phyloP scores from a whole-genome alignment of 768 basidiomycete genomes.

The Leucogyrophana mollusca region DNA sequence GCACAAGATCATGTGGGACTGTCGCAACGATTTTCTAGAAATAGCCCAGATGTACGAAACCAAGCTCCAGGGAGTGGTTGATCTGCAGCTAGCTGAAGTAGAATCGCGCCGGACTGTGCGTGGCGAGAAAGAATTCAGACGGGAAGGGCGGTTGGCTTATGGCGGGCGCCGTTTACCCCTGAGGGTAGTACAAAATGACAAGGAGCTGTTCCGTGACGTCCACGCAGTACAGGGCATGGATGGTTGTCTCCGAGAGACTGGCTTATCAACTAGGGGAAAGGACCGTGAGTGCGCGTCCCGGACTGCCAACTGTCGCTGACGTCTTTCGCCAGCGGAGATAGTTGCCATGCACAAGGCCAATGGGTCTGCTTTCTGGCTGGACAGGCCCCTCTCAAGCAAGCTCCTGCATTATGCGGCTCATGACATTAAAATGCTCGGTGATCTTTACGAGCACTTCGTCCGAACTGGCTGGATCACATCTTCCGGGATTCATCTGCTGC shows the following conservation, averaged over 20 bases:
- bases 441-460: conserved; percentile 34
- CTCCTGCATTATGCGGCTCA: conserved; percentile 42
- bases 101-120: conserved; percentile 21
- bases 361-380: conserved; percentile 31
- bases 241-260: conserved; percentile 25
- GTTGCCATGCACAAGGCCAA: conserved; percentile 35
- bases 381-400: conserved; percentile 33
- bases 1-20: conserved; percentile 43
- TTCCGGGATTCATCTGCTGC: conserved; percentile 9
- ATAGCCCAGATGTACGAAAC: conserved; percentile 27
- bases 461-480: conserved; percentile 20
- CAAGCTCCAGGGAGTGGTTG: conserved; percentile 31
- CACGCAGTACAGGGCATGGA: conserved; percentile 37
- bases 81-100: conserved; percentile 42
- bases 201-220: conserved; percentile 25
- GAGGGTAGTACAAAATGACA: conserved; percentile 20
- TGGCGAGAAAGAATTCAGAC: conserved; percentile 25
- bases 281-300: conserved; percentile 28
- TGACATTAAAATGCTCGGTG: conserved; percentile 38
- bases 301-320: neutral
- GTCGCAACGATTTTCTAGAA: conserved; percentile 40
- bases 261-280: conserved; percentile 25
- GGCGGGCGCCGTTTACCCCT: conserved; percentile 22
- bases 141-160: conserved; percentile 23
- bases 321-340: conserved; percentile 26